Evolutionary conservation across 2,329 filamentous ascomycete genomes (phyloP), one percentile per base, ranked within the genome.

Genomic region (Rutstroemia sp.): DNA sequence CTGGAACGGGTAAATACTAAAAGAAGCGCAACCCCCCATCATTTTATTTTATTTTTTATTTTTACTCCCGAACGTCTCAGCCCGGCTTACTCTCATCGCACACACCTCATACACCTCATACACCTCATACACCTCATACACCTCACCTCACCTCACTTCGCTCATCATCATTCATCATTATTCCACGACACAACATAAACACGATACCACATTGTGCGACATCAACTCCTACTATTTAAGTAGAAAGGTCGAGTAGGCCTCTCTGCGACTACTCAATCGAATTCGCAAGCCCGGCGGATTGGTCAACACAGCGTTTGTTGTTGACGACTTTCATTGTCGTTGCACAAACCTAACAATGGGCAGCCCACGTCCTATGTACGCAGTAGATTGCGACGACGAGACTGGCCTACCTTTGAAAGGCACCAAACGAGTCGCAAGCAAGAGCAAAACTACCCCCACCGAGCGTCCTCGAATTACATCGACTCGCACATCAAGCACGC

Each of bases 321-420:
- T 55, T 37, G 52, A 42, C 52, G 37, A 50, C 46, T 46, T 46
- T n/a, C 14, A 55, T 21, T 51, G 21, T 56, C 39, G 52, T 49
- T 57, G 23, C 57, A 55, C 30, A 38, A 30, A 23, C n/a, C 17
- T 21, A 44, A 52, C 50, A 49, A 63, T 58, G 59, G 51, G 51
- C 42, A 21, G 39, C 34, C 61, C 64, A 44, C 59, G 60, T 45
- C 61, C 64, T n/a, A 63, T 63, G 34, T 67, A 65, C 55, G 54
- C 62, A 21, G 64, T 64, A 37, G 65, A 68, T 27, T 53, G 60
- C 51, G 66, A 66, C 44, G 66, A 67, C 50, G 51, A 57, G 10
- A 58, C 59, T 12, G 63, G 63, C 16, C 58, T 50, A 47, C 45
- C 58, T 30, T 52, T 66, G 42, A 60, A 56, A 52, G 63, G 57